A percentile compares a stretch with the other conserved stretches of the same genome.
Evolutionary conservation across 2,329 filamentous ascomycete genomes (phyloP).

Genomic region (Cladosporium sp.): DNA sequence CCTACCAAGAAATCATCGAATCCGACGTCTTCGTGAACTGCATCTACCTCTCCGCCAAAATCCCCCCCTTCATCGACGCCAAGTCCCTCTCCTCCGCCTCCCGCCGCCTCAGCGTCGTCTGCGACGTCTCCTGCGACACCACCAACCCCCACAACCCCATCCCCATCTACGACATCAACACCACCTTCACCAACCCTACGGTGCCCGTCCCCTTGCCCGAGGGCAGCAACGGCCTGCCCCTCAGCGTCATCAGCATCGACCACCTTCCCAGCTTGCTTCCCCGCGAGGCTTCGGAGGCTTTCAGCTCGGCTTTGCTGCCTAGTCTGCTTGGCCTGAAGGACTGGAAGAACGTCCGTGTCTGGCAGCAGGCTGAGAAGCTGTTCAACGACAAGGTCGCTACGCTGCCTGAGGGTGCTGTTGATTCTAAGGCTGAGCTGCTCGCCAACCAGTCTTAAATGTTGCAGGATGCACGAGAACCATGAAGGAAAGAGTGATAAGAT

Average conservation of each 20-base stretch:
- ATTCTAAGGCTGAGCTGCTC: conserved; percentile 1
- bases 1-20: conserved; percentile 34
- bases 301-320: conserved; percentile 72
- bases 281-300: conserved; percentile 80
- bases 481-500: not conserved
- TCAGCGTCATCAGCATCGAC: conserved; percentile 84
- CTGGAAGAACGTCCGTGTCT: conserved; percentile 68
- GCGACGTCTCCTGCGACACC: conserved; percentile 72
- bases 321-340: conserved; percentile 74
- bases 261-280: conserved; percentile 79
- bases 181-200: conserved; percentile 84
- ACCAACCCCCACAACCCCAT: conserved; percentile 69
- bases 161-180: conserved; percentile 79
- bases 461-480: not conserved
- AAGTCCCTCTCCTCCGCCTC: conserved; percentile 62
- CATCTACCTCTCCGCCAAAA: conserved; percentile 77
- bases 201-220: conserved; percentile 63
- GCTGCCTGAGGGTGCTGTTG: conserved; percentile 48
- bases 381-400: conserved; percentile 76
- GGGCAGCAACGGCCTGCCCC: conserved; percentile 44
- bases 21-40: conserved; percentile 64
- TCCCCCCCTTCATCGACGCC: conserved; percentile 74
- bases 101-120: conserved; percentile 64
- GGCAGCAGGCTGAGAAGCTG: conserved; percentile 76
- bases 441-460: not conserved